Evolutionary conservation across 1,139 yeast species (phyloP).

Genomic region (Yamadazyma taylorii): DNA sequence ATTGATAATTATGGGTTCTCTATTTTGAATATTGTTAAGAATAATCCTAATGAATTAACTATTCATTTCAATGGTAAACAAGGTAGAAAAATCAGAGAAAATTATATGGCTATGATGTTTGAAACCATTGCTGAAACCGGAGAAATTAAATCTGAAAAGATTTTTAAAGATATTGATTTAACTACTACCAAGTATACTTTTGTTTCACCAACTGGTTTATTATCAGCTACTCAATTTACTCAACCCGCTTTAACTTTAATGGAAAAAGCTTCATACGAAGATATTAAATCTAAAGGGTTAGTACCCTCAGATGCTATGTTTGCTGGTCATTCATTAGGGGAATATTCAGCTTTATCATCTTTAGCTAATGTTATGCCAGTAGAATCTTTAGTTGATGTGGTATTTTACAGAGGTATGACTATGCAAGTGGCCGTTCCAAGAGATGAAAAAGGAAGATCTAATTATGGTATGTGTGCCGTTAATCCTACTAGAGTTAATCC

Average conservation of each 20-base stretch:
- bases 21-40: constrained; percentile 88
- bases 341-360: constrained; percentile 95
- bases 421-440: constrained; percentile 99
- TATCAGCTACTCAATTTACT: constrained; percentile 97
- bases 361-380: constrained; percentile 99
- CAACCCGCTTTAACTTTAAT: constrained; percentile 98
- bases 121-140: constrained; percentile 91
- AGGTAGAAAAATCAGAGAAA: constrained; percentile 93
- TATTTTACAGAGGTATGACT: constrained; percentile 99
- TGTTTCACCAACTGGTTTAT: constrained; percentile 89
- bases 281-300: constrained; percentile 92
- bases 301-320: constrained; percentile 92
- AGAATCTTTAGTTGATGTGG: constrained; percentile 96
- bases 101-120: constrained; percentile 95
- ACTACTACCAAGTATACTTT: constrained; percentile 83
- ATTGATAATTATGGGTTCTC: constrained; percentile 95
- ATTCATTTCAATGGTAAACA: constrained; percentile 97
- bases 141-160: constrained; percentile 83
- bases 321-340: constrained; percentile 99
- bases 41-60: constrained; percentile 93
- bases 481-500: constrained; percentile 92
- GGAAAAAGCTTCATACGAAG: constrained; percentile 99
- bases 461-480: constrained; percentile 98
- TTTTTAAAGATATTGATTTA: constrained; percentile 87
- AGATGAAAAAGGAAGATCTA: constrained; percentile 91